Evolutionary conservation across 2,329 filamentous ascomycete species (phyloP).

Genomic region (Venturia effusa): DNA sequence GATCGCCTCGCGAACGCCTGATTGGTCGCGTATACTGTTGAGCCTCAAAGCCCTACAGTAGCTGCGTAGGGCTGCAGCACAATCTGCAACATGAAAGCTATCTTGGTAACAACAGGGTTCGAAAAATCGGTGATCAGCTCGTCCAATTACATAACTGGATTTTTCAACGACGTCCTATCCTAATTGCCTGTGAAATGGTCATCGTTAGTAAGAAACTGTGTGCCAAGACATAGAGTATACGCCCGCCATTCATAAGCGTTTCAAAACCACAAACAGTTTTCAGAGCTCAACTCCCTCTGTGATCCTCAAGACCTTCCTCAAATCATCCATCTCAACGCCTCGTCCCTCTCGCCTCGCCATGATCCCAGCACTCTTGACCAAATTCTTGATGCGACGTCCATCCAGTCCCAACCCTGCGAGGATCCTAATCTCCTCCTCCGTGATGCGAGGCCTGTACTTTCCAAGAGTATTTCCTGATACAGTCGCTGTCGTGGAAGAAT

Average conservation of each 20-base stretch:
- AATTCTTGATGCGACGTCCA: slow-evolving; percentile 33
- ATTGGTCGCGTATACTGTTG: too few species aligned
- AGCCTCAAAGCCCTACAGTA: too few species aligned
- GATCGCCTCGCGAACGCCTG: too few species aligned
- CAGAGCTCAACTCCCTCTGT: neutral
- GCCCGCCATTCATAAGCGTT: neutral
- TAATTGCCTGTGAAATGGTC: too few species aligned
- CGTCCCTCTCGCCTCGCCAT: slow-evolving; percentile 23
- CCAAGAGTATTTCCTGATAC: neutral
- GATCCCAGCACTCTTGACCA: slow-evolving; percentile 31
- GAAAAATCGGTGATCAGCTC: too few species aligned
- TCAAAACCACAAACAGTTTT: neutral
- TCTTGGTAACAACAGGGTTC: too few species aligned
- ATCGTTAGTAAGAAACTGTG: too few species aligned
- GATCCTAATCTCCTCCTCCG: slow-evolving; percentile 7
- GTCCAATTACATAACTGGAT: too few species aligned
- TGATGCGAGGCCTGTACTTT: neutral
- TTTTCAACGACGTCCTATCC: too few species aligned
- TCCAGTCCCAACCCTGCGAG: slow-evolving; percentile 14
- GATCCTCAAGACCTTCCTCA: slow-evolving; percentile 21
- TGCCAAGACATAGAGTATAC: too few species aligned
- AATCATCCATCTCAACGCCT: slow-evolving; percentile 19
- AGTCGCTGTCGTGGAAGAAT: neutral
- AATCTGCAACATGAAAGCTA: too few species aligned
- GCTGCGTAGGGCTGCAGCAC: too few species aligned